Percentiles rank a stretch among this genome's conserved stretches.
These are phyloP conservation scores for Fragosphaeria purpurea DNA, from an alignment of 2,329 filamentous ascomycete genomes.

Conservation along the genomic window DNA sequence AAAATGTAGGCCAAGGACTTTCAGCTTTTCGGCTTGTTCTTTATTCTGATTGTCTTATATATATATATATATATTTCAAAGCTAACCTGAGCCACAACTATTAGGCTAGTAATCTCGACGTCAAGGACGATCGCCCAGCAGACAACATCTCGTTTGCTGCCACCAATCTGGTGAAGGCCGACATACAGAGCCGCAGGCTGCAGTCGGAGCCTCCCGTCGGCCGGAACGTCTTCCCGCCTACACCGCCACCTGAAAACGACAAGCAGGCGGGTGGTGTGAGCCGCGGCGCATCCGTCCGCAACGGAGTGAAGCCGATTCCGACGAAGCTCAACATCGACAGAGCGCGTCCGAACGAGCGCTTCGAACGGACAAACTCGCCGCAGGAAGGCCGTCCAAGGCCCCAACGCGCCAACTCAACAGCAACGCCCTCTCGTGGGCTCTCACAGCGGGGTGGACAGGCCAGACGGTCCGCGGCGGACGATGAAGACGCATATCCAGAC, in stretches of 20 bases:
- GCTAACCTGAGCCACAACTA: too few species aligned
- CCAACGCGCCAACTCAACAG: constrained; percentile 31
- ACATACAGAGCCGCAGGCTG: constrained; percentile 68
- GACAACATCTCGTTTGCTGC: constrained; percentile 88
- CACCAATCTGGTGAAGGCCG: constrained; percentile 84
- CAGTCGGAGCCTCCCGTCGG: constrained; percentile 74
- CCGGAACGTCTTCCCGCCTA: constrained; percentile 87
- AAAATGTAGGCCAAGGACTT: constrained; percentile 43
- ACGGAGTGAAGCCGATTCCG: constrained; percentile 50
- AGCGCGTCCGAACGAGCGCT: constrained; percentile 40
- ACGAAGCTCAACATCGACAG: constrained; percentile 54
- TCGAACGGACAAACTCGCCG: constrained; percentile 42
- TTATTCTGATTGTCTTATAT: constrained; percentile 2
- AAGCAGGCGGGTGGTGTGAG: constrained; percentile 37
- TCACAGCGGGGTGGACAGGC: constrained; percentile 28
- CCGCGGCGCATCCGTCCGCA: constrained; percentile 51
- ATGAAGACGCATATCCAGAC: constrained; percentile 55
- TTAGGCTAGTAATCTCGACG: constrained; percentile 40
- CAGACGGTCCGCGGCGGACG: constrained; percentile 34
- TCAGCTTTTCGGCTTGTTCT: too few species aligned
- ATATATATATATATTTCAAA: neutral
- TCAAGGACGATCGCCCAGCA: constrained; percentile 68
- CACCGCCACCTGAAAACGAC: constrained; percentile 88
- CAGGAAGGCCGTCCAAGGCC: constrained; percentile 27
- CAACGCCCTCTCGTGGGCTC: constrained; percentile 33